Percentiles rank a stretch among this genome's conserved stretches.
These are phyloP conservation scores for Manihot esculenta DNA, from an alignment of 441 rosid species.

Conservation along the genomic window DNA sequence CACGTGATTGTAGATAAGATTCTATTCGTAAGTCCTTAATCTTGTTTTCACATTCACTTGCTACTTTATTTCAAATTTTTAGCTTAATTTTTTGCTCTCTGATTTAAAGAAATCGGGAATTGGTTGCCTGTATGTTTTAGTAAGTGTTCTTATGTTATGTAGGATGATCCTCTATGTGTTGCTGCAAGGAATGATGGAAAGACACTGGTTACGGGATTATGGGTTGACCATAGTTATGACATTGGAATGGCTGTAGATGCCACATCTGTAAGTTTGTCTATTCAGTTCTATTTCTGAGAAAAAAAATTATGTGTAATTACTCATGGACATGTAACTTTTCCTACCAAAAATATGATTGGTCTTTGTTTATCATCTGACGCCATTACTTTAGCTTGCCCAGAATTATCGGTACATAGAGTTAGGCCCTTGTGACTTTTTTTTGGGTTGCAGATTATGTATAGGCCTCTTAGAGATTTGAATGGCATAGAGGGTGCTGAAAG, in stretches of 20 bases:
- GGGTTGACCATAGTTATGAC: conserved; percentile 88
- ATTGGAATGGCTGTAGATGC: conserved; percentile 65
- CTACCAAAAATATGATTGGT: not conserved
- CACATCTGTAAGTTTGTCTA: conserved; percentile 53
- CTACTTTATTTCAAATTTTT: not conserved
- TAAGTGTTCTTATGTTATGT: conserved; percentile 3
- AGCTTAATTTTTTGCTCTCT: not conserved
- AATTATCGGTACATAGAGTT: not conserved
- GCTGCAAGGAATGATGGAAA: conserved; percentile 72
- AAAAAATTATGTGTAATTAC: not conserved
- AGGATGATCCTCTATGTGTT: conserved; percentile 85
- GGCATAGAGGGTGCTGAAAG: conserved; percentile 75
- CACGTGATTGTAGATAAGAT: conserved; percentile 75
- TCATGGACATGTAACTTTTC: not conserved
- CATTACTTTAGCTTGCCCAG: not conserved
- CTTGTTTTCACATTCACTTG: not conserved
- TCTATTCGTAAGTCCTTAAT: conserved; percentile 50
- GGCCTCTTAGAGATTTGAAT: conserved; percentile 70
- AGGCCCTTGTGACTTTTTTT: not conserved
- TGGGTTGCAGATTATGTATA: conserved; percentile 73
- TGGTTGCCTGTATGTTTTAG: not conserved
- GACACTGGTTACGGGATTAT: conserved; percentile 60
- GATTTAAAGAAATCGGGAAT: too few relatives aligned
- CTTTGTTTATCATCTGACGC: not conserved
- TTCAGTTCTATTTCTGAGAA: not conserved